Base-by-base conservation (phyloP, 768 basidiomycete species). In the Antrodiella citrinella region DNA sequence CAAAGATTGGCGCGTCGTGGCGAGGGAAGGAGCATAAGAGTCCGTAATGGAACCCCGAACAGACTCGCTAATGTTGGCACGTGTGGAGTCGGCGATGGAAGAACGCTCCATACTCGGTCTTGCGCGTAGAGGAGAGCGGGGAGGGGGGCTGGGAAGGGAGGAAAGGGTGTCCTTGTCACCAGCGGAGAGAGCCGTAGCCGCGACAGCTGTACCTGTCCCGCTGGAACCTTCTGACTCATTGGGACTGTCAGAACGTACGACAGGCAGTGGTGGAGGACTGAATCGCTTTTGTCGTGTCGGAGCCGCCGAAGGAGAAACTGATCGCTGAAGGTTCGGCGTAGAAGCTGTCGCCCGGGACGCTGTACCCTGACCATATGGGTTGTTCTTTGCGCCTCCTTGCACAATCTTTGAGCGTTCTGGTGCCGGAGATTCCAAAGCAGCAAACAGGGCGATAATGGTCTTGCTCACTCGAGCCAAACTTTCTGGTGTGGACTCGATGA, bases 401-500 rank as follows among this genome's bases (percentile, higher is more conserved):
- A 78, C 65, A 59, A 70, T 65, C 57, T 73, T 82, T 24, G 69
- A 69, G 44, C 70, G 70, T 23, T 72, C 70, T 15, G 70, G 59
- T n/a, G 65, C 54, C 23, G 77, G 77, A 15, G 70, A 65, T 55
- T 87, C 86, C 48, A 77, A 79, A 50, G 78, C 71, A 59, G 77
- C 74, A 47, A 84, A 72, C 22, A 92, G 69, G 13, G 84, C 76
- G 41, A 86, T 71, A 44, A 92, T 76, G n/a, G 85, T 84, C 47
- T 69, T 69, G 23, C 88, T 88, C 26, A 92, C 88, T 48, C 86
- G 78, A 39, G 77, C 80, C 21, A 88, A 71, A 10, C 76, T 72
- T 53, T 86, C 81, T 38, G 75, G 67, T 10, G 76, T 74, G 22
- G 69, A 73, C 58, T 83, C 78, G 20, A 78, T 75, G 44, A 90